phyloP scores from a whole-genome alignment of 208 protist species.

The Leishmania arabica region DNA sequence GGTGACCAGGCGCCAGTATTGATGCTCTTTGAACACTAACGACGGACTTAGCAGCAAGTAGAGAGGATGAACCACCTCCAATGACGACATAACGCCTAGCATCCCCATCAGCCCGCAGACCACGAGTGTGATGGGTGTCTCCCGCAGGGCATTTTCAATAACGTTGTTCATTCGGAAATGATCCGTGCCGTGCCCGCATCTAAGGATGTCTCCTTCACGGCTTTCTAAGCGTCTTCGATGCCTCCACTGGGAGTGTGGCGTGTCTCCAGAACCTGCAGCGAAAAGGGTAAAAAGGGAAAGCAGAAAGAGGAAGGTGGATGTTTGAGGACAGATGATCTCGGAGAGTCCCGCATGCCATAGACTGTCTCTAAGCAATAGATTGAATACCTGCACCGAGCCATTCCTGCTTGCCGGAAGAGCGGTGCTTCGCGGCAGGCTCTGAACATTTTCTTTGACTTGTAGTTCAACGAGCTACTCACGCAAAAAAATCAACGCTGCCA shows the following conservation, averaged over 20 bases:
- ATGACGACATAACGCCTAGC: conserved; percentile 36
- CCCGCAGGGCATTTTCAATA: conserved; percentile 25
- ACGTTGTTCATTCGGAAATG: conserved; percentile 25
- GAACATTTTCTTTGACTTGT: background rate
- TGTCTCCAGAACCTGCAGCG: background rate
- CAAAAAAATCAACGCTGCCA: background rate
- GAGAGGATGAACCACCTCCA: conserved; percentile 68
- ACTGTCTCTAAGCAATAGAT: background rate
- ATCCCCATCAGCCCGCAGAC: conserved; percentile 40
- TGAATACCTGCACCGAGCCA: background rate
- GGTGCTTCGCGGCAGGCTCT: background rate
- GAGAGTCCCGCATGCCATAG: background rate
- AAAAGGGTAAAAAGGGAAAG: background rate
- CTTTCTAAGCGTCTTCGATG: background rate
- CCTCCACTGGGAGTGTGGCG: background rate
- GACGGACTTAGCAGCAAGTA: conserved; percentile 73
- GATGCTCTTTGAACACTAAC: conserved; percentile 70
- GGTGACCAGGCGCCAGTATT: conserved; percentile 85
- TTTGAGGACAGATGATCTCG: background rate
- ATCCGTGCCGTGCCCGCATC: background rate
- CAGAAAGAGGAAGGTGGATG: background rate
- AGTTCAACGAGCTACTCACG: background rate
- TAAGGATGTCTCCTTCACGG: background rate
- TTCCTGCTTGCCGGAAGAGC: background rate
- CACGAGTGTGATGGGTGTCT: conserved; percentile 29